Base-by-base conservation (phyloP, 2,329 filamentous ascomycete species). In the Dendrostoma leiphaemia region DNA sequence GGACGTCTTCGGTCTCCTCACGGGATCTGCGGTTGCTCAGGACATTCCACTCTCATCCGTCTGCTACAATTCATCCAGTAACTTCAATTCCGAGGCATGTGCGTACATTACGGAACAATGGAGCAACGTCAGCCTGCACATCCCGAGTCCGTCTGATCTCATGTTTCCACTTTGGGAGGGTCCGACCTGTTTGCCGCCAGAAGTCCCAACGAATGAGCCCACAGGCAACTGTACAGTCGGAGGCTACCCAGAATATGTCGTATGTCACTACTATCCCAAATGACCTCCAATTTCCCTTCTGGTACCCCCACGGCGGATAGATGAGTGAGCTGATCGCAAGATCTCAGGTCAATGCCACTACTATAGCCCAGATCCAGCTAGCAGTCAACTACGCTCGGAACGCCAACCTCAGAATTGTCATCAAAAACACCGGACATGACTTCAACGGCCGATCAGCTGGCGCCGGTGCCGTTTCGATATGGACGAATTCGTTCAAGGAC, bases 351-450 rank as follows among this genome's bases (percentile, higher is more conserved):
- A n/a, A n/a, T n/a, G n/a, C n/a, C n/a, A n/a, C n/a, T n/a, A n/a
- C n/a, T n/a, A n/a, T n/a, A n/a, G 68, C 69, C 4, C 73, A 79
- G 44, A 68, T 79, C 34, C 76, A 78, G 65, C 66, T 74, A 5
- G 74, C 74, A 1, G 63, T 79, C 46, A 77, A 77, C 61, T 74
- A 77, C 54, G 75, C 76, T 4, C 70, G 74, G 8, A 72, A 71
- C 40, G 60, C 67, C 4, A 77, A 79, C 59, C 64, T 81, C 40
- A 76, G 78, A 1, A 63, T 81, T 9, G 72, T 79, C 31, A 68
- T 81, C 54, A 73, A 72, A 58, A 79, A 81, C 66, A 82, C 78
- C 0, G 79, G 77, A 26, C 80, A 82, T 60, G 77, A 81, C 59
- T 80, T 77, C 60, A 67, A 71, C 32, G 70, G 65, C 48, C 71